phyloP scores from a whole-genome alignment of 306 rosid species.

The Glycine tomentella region DNA sequence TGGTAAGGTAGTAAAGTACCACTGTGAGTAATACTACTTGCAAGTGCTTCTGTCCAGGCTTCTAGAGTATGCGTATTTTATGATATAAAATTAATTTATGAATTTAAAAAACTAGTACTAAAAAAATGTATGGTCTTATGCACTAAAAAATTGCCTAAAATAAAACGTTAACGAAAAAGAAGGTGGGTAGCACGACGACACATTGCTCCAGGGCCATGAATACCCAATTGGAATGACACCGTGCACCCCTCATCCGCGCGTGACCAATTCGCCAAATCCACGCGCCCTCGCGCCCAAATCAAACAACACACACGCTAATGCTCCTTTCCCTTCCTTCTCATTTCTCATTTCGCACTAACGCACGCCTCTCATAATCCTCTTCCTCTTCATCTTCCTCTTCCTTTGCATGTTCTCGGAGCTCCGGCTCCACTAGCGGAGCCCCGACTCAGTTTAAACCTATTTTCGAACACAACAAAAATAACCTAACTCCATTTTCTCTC shows the following conservation, averaged over 20 bases:
- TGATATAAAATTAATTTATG: no score
- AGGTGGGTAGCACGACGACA: not conserved
- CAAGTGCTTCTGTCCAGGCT: no score
- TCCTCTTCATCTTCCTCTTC: not conserved
- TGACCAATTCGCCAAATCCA: not conserved
- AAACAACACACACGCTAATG: not conserved
- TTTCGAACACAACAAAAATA: not conserved
- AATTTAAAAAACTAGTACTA: not conserved
- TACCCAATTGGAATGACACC: slow-evolving; percentile 12
- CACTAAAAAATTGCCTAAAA: not conserved
- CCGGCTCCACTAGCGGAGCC: slow-evolving; percentile 89
- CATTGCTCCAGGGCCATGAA: not conserved
- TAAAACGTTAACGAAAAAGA: not conserved
- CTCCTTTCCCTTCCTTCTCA: not conserved
- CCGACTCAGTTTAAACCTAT: slow-evolving; percentile 42
- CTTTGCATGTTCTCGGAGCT: slow-evolving; percentile 67
- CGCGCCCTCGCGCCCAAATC: not conserved
- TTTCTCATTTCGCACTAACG: slow-evolving; percentile 17
- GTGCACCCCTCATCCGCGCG: slow-evolving; percentile 40
- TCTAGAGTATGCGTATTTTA: no score
- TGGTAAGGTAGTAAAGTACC: no score
- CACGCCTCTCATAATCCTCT: slow-evolving; percentile 14
- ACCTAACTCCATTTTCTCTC: not conserved
- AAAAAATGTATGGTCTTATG: not conserved
- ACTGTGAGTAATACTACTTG: no score